Percentiles rank a stretch among this genome's conserved stretches.
phyloP scores from a whole-genome alignment of 192 early-diverging fungal genomes.

The Glomus cerebriforme region DNA sequence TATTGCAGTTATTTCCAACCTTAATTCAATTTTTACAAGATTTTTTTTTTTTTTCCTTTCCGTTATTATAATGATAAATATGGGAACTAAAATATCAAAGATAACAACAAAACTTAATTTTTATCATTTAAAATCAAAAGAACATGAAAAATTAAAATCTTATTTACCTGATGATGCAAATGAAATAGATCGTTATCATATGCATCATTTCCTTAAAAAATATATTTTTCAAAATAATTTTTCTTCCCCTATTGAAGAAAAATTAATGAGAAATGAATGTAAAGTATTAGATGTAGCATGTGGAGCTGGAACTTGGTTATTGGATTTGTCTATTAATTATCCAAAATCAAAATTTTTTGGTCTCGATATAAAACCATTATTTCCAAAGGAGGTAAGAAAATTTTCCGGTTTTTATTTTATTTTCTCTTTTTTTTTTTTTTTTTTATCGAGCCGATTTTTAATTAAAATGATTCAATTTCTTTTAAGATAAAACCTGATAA shows the following conservation, averaged over 20 bases:
- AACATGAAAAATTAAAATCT: not conserved
- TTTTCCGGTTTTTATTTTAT: too few species aligned
- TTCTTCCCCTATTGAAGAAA: not conserved
- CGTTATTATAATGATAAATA: too few species aligned
- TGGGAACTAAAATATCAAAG: too few species aligned
- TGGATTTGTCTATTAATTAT: not conserved
- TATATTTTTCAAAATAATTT: not conserved
- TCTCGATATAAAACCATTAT: not conserved
- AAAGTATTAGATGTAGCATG: not conserved
- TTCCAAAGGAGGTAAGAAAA: not conserved
- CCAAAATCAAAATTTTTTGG: not conserved
- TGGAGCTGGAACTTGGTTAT: not conserved
- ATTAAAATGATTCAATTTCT: too few species aligned
- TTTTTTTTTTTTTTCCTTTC: too few species aligned
- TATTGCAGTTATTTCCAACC: too few species aligned
- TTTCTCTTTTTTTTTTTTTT: too few species aligned
- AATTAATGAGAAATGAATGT: not conserved
- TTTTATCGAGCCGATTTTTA: too few species aligned
- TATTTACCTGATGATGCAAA: not conserved
- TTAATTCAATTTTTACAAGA: too few species aligned
- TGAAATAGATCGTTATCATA: not conserved
- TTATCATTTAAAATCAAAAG: too few species aligned
- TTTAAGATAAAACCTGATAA: not conserved
- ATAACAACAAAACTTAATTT: too few species aligned
- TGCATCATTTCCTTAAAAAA: not conserved